Evolutionary conservation across 805 yeast genomes (phyloP).

Genomic region (Ogataea paraovalis): DNA sequence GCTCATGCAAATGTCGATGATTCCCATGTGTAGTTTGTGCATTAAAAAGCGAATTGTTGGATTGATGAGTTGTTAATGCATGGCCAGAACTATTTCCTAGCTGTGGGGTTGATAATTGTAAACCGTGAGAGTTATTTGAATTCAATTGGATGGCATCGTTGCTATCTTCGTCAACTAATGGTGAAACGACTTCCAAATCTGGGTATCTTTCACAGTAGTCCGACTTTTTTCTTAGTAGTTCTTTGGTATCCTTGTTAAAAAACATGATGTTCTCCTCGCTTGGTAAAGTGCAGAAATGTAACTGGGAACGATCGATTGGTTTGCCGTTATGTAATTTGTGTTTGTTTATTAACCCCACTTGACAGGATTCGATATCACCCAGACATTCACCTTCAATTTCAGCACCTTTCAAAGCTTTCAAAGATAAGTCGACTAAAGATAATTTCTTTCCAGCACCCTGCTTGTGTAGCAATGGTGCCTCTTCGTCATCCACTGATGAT

Average conservation of each 20-base stretch:
- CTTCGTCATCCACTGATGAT: background rate
- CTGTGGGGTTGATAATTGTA: background rate
- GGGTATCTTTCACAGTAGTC: conserved; percentile 27
- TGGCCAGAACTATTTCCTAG: background rate
- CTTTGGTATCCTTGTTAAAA: conserved; percentile 22
- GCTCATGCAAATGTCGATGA: background rate
- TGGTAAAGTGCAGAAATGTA: conserved; percentile 34
- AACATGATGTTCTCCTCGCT: conserved; percentile 32
- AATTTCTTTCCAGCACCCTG: conserved; percentile 7
- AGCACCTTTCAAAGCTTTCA: conserved; percentile 28
- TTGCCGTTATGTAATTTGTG: conserved; percentile 17
- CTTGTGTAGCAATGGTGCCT: background rate
- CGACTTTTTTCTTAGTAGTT: conserved; percentile 22
- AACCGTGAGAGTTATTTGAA: background rate
- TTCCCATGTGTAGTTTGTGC: background rate
- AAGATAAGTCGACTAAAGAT: conserved; percentile 29
- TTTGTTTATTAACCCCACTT: conserved; percentile 21
- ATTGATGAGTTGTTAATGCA: background rate
- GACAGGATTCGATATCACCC: conserved; percentile 29
- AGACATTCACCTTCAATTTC: conserved; percentile 29
- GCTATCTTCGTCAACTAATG: conserved; percentile 20
- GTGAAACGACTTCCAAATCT: conserved; percentile 30
- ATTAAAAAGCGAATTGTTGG: background rate
- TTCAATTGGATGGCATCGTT: background rate
- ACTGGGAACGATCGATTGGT: conserved; percentile 12